phyloP scores from a whole-genome alignment of 1,284 basidiomycete species.

The Boletus smithii region DNA sequence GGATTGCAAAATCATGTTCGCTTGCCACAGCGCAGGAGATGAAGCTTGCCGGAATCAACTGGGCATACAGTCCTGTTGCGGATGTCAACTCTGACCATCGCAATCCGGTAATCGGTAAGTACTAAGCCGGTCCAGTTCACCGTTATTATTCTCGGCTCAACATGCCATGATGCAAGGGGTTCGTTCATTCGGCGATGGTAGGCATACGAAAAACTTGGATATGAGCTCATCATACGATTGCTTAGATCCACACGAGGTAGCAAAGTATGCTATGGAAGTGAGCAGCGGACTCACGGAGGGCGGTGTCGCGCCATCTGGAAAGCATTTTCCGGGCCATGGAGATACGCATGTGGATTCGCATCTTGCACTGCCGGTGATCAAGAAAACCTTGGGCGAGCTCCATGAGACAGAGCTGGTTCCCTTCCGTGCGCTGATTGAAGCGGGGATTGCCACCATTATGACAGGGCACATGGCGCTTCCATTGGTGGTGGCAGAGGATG shows the following conservation, averaged over 20 bases:
- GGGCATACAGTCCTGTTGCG: constrained; percentile 66
- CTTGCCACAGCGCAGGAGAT: constrained; percentile 53
- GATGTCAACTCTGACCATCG: constrained; percentile 64
- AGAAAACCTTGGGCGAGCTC: constrained; percentile 45
- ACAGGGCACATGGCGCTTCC: constrained; percentile 70
- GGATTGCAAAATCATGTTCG: constrained; percentile 47
- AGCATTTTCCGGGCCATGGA: constrained; percentile 73
- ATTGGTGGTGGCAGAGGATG: constrained; percentile 42
- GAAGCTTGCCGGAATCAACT: constrained; percentile 60
- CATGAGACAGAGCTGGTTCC: constrained; percentile 53
- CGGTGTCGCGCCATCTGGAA: constrained; percentile 56
- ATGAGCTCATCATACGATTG: no score
- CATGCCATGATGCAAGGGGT: constrained; percentile 43
- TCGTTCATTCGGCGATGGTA: constrained; percentile 66
- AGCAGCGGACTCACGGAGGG: constrained; percentile 45
- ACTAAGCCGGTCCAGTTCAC: no score
- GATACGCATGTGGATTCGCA: constrained; percentile 71
- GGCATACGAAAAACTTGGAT: not conserved
- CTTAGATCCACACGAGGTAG: constrained; percentile 53
- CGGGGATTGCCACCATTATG: constrained; percentile 56
- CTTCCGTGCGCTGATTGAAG: constrained; percentile 46
- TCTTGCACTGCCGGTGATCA: constrained; percentile 59
- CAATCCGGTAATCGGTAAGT: constrained; percentile 69
- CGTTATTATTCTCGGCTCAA: not conserved
- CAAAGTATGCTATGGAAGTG: constrained; percentile 46